Conservation (phyloP, 495 filamentous ascomycete genomes). For the Neurospora africana region DNA sequence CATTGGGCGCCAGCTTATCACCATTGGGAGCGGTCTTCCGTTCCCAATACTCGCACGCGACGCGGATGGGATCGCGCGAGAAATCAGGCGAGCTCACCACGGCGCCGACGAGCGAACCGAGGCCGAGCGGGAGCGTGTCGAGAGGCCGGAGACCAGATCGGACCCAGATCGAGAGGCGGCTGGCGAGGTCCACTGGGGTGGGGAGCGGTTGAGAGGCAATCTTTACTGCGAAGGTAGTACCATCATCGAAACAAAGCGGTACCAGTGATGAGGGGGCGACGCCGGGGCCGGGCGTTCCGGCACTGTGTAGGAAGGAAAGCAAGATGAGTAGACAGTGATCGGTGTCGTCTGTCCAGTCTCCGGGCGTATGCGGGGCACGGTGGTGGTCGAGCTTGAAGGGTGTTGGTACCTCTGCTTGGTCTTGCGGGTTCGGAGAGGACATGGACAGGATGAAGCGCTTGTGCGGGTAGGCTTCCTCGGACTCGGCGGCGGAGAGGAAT, state of each 20-base stretch:
- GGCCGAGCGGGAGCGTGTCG: slow-evolving; percentile 30
- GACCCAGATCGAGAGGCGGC: slow-evolving; percentile 31
- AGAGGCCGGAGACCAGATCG: slow-evolving; percentile 29
- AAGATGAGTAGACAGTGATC: slow-evolving; percentile 37
- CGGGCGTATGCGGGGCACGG: slow-evolving; percentile 23
- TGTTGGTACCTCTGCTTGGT: slow-evolving; percentile 6
- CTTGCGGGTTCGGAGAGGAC: slow-evolving; percentile 1
- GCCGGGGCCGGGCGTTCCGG: not conserved
- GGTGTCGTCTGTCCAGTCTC: slow-evolving; percentile 43
- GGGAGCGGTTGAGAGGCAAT: slow-evolving; percentile 2
- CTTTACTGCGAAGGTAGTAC: not conserved
- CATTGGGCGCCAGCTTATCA: slow-evolving; percentile 30
- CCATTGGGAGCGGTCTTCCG: slow-evolving; percentile 6
- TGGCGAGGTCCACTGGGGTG: slow-evolving; percentile 23
- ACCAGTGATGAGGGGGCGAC: not conserved
- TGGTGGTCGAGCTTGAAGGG: slow-evolving; percentile 29
- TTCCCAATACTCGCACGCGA: slow-evolving; percentile 27
- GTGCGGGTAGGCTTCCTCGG: slow-evolving; percentile 20
- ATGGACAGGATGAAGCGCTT: slow-evolving; percentile 24
- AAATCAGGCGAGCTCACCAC: slow-evolving; percentile 22
- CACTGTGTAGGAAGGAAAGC: slow-evolving; percentile 30
- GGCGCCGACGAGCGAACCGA: slow-evolving; percentile 27
- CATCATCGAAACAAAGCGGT: not conserved
- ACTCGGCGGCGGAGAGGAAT: slow-evolving; percentile 24
- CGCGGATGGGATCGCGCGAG: slow-evolving; percentile 17